Evolutionary conservation across 352 stramenopile genomes (phyloP).

Genomic region (Globisporangium rhizosaccharum): DNA sequence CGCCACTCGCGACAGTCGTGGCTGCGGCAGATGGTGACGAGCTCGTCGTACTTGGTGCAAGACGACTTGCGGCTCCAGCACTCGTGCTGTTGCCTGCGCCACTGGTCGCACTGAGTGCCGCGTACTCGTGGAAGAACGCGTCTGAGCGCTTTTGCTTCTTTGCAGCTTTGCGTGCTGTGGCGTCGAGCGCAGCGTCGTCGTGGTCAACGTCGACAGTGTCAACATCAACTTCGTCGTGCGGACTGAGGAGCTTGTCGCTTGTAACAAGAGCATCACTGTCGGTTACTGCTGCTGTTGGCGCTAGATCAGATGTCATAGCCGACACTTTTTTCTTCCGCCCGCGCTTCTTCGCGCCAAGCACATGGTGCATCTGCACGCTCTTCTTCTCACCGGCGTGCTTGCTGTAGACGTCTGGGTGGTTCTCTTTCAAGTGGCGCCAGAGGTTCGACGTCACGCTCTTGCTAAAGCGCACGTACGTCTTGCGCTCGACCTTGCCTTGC

Average conservation of each 20-base stretch:
- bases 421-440: conserved; percentile 77
- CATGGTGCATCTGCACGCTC: conserved; percentile 64
- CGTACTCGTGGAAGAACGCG: conserved; percentile 37
- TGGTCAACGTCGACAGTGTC: conserved; percentile 7
- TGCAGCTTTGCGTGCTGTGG: conserved; percentile 3
- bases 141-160: conserved; percentile 44
- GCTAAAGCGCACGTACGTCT: conserved; percentile 67
- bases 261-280: conserved; percentile 4
- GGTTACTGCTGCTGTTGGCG: not conserved
- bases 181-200: conserved; percentile 2
- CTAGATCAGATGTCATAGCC: not conserved
- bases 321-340: conserved; percentile 52
- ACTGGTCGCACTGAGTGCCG: conserved; percentile 2
- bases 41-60: conserved; percentile 8
- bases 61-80: not conserved
- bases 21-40: not conserved
- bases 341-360: conserved; percentile 44
- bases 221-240: no score
- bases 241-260: conserved; percentile 18
- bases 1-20: not conserved
- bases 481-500: conserved; percentile 60
- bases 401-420: conserved; percentile 69
- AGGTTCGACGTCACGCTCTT: conserved; percentile 84
- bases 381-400: conserved; percentile 75
- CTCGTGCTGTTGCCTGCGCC: not conserved